Base-by-base conservation (phyloP, 2,329 filamentous ascomycete genomes). In the Fusarium nygamai region DNA sequence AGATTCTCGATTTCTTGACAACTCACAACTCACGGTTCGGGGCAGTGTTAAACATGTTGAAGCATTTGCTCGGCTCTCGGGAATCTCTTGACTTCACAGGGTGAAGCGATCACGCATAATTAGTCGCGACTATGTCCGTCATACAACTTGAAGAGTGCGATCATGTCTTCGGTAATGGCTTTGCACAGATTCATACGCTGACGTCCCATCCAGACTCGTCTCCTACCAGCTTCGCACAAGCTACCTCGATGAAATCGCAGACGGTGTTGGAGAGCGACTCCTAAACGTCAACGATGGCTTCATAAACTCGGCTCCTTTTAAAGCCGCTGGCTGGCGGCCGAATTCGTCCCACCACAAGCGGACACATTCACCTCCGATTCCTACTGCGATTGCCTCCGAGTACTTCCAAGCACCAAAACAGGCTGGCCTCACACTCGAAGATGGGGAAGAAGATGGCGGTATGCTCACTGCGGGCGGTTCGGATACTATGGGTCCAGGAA, bases 341-440 rank as follows among this genome's bases (percentile, higher is more conserved):
- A 93, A 93, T 78, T 89, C 92, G 16, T 89, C 92, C 24, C 91
- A 94, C 73, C 91, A 93, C 81, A 95, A 95, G 83, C 91, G 94
- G 77, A 95, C 93, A 53, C 93, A 97, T 82, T 96, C 94, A 6
- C 94, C 94, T 27, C 93, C 94, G 3, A 97, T 97, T 64, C 94
- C 94, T 16, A 95, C 94, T 8, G 93, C 92, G 20, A 90, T 95
- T 70, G 92, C 93, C 36, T 93, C 92, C 53, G 94, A 96, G 80
- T 96, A 96, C 84, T 96, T 96, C 80, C 92, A 94, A 59, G 87
- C 92, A 3, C 90, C 91, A 17, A 90, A 91, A 17, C 88, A 88
- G 46, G 85, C 87, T 29, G 91, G 90, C 3, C 82, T 93, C 43
- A 90, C 90, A 17, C 88, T 93, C 33, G 91, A 92, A 74, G 91